Evolutionary conservation across 78 protist genomes (phyloP).

Genomic region (Cyanophora paradoxa): DNA sequence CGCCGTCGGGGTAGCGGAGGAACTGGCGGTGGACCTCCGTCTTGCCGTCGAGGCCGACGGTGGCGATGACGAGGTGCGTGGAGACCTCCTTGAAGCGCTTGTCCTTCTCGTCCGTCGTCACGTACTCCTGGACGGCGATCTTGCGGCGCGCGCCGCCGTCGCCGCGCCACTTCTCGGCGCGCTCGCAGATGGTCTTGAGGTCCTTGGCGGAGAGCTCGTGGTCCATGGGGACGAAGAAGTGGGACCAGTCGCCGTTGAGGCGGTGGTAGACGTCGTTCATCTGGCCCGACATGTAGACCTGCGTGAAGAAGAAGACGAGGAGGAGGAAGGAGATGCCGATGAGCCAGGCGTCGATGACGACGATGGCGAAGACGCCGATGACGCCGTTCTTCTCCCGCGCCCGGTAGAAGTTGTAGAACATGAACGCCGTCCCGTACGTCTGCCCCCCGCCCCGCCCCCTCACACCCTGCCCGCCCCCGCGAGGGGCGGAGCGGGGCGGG

Average conservation of each 20-base stretch:
- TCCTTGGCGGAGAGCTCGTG: constrained; percentile 2
- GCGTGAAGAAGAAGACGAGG: constrained; percentile 1
- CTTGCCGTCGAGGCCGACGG: background rate
- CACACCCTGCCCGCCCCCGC: too few species aligned
- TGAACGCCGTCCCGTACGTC: constrained; percentile 17
- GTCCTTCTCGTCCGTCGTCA: background rate
- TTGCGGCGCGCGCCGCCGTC: constrained; percentile 16
- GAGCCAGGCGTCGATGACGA: background rate
- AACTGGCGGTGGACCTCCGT: constrained; percentile 1
- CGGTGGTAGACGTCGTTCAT: constrained; percentile 30
- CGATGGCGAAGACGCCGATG: background rate
- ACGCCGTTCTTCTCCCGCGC: background rate
- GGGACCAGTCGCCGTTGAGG: background rate
- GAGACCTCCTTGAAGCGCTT: background rate
- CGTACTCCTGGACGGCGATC: background rate
- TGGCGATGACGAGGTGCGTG: background rate
- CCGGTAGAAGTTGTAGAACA: background rate
- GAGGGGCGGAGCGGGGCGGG: too few species aligned
- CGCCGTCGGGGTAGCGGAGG: constrained; percentile 21
- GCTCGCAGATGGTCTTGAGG: background rate
- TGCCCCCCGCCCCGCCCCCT: too few species aligned
- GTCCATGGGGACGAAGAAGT: constrained; percentile 21
- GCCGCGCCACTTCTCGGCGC: constrained; percentile 30
- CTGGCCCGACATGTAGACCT: constrained; percentile 18
- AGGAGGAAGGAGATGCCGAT: background rate